Base-by-base conservation (phyloP, 2,329 filamentous ascomycete genomes). In the Colletotrichum sp. region DNA sequence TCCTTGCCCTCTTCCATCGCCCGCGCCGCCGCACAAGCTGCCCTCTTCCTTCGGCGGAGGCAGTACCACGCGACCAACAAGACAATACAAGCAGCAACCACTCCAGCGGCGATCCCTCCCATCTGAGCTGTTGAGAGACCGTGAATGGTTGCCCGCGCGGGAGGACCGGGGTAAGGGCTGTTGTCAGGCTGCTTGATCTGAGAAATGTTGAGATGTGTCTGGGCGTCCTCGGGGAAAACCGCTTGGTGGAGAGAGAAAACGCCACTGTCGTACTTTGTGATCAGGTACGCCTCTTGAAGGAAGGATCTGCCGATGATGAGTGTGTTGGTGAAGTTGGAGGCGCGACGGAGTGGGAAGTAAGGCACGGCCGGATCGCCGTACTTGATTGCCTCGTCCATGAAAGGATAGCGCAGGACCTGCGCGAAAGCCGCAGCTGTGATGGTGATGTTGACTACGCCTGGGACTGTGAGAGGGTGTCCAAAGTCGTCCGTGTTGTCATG, bases 301-400 rank as follows among this genome's bases (percentile, higher is more conserved):
- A 95, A 95, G 0, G 91, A 89, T 39, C 93, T 88, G 9, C 94
- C 94, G 43, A 95, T 88, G 15, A 93, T 89, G 81, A 91, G 89
- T 4, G 72, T 72, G 55, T 72, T 68, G 77, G 91, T 88, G 16
- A 86, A 86, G 43, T 88, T 87, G 72, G 90, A 87, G 24, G 87
- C 80, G 13, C 90, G 86, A 79, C 91, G 89, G 67, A 95, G 86
- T 5, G 93, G 93, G 75, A 95, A 95, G 80, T 95, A 95, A 13
- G 88, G 89, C 12, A 89, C 81, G 43, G 85, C 85, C 10, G 86
- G 83, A 8, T 87, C 84, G 39, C 84, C 86, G 72, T 87, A 89
- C 63, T 82, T 78, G 77, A 89, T 88, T 24, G 81, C 79, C 48
- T 83, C 82, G 66, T 86, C 83, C 80, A 82, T 86, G 77, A 87